Base-by-base conservation (phyloP, 129 eudicot species). In the Oenanthe sinensis region DNA sequence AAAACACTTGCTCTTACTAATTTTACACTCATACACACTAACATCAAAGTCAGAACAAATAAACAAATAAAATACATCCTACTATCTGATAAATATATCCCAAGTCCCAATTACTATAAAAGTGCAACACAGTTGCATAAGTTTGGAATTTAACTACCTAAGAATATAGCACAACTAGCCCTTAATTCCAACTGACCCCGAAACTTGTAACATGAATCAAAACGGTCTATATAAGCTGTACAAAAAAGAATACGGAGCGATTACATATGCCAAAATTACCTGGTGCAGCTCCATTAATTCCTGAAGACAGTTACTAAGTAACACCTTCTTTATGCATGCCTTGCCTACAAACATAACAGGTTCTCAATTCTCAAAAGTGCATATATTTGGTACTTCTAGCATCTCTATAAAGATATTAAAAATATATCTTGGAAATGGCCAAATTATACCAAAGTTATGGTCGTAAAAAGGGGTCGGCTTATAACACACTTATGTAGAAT, bases 211-310 rank as follows among this genome's bases (percentile, higher is more conserved):
- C 22, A 2, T 22, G 22, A 42, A 72, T 43, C 36, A 37, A 42
- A 71, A 39, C 22, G 39, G 77, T 37, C 65, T 54, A 52, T 3
- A 52, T 15, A 50, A 48, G 68, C 48, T 67, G 12, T 28, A 28
- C 22, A 28, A 12, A 4, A 1, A 9, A 67, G 22, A 13, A 67
- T 67, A 15, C 0, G 10, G 2, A 60, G 4, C 7, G 15, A 60
- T n/a, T 2, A 60, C 68, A 60, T n/a, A 30, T 24, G n/a, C 68
- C 68, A 28, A 74, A 79, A 44, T 81, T 85, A 91, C 98, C 91
- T 95, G 98, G 85, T 95, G 98, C 60, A 95, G 85, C 88, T 95
- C 98, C 97, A 95, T 95, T 77, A 95, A 83, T 87, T 95, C 98
- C 87, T 95, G 98, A 79, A 95, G 93, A 79, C 98, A 95, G 85